These are phyloP conservation scores for Euphorbia peplus DNA, from an alignment of 345 rosid species.

Conservation along the genomic window DNA sequence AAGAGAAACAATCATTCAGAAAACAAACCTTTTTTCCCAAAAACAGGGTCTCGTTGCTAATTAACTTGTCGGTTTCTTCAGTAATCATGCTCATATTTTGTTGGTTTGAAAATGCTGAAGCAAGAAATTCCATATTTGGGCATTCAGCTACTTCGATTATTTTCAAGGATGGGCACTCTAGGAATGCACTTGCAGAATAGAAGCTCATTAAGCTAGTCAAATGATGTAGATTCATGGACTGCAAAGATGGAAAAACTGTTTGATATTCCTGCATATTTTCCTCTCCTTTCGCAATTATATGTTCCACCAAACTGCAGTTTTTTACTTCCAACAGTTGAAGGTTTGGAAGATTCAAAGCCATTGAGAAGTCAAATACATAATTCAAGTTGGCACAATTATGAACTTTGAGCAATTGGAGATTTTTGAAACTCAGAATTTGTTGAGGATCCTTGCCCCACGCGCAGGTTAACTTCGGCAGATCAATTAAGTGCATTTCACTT, in stretches of 20 bases:
- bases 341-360: too few species aligned
- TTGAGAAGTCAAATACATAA: not conserved
- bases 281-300: not conserved
- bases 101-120: not conserved
- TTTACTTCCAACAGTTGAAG: too few species aligned
- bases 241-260: not conserved
- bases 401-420: too few species aligned
- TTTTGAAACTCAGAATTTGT: too few species aligned
- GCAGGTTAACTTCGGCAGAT: too few species aligned
- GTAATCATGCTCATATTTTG: too few species aligned
- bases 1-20: too few species aligned
- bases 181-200: not conserved
- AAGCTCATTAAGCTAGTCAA: not conserved
- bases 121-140: not conserved
- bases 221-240: not conserved
- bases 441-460: too few species aligned
- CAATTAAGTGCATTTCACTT: too few species aligned
- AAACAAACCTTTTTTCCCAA: not conserved
- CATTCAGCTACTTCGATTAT: not conserved
- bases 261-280: not conserved
- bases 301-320: too few species aligned
- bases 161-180: constrained; percentile 2
- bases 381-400: not conserved
- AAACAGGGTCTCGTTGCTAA: not conserved
- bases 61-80: too few species aligned